Base-by-base conservation (phyloP, 495 filamentous ascomycete genomes). In the Hypoxylon fuscum region DNA sequence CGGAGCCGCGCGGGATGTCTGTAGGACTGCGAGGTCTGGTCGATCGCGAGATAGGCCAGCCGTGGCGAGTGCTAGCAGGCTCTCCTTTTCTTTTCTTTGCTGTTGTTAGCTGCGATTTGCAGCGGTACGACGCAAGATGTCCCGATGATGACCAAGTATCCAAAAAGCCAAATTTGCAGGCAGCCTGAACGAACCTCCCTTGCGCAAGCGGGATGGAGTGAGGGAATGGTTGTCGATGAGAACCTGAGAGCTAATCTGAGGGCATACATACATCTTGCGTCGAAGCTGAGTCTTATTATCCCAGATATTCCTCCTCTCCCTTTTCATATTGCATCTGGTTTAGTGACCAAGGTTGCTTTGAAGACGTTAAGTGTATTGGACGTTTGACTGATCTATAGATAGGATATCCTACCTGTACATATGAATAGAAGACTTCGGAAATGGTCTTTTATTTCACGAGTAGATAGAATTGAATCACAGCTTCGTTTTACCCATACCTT, bases 101-200 rank as follows among this genome's bases (percentile, higher is more conserved):
- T 27, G 25, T 65, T 50, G 31, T 62, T 50, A 42, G 57, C 56
- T 25, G 35, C 43, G 27, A 15, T 45, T n/a, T 52, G 49, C 59
- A 37, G 53, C 25, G 29, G 49, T 48, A 64, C 44, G 43, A 53
- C 60, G 74, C 64, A 70, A 71, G 57, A 69, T 55, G 44, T 65
- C 81, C 80, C 79, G 52, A 72, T 85, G 82, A 85, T 85, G 82
- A 85, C 72, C 68, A 79, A 79, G 76, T 77, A 64, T 74, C 80
- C 81, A 83, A 82, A 83, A 85, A 84, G 81, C 82, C 82, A 84
- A 84, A 85, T 81, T 83, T 84, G 82, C 77, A 85, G 81, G 71
- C 79, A 83, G 74, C 81, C 76, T 69, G 63, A 63, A 51, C 64
- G 22, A 65, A 35, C 44, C 22, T 41, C 14, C 29, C 9, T 49